These are phyloP conservation scores for Leccinum griseonigrum DNA, from an alignment of 1,284 basidiomycete species.

Conservation along the genomic window DNA sequence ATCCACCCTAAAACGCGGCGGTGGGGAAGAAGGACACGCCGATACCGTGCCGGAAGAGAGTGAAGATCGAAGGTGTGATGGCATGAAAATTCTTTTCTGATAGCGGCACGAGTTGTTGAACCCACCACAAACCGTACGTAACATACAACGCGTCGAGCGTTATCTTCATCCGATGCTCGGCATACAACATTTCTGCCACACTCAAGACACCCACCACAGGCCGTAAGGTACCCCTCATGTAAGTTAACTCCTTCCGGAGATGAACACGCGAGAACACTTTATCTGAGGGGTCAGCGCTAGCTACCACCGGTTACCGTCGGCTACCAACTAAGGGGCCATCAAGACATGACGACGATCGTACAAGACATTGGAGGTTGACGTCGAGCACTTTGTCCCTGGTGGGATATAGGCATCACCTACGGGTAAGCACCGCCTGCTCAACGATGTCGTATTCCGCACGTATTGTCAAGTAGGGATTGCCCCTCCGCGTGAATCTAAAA, in stretches of 20 bases:
- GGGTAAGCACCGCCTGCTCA: no score
- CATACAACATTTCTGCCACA: not conserved
- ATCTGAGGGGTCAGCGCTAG: no score
- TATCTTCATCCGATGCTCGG: not conserved
- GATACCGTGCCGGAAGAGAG: not conserved
- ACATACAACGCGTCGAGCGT: not conserved
- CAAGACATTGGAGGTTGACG: not conserved
- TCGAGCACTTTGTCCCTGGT: not conserved
- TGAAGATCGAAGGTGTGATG: not conserved
- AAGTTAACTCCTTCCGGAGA: not conserved
- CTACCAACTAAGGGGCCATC: not conserved
- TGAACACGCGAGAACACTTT: not conserved
- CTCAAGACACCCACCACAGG: not conserved
- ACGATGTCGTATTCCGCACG: no score
- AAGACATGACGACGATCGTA: not conserved
- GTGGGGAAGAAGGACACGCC: not conserved
- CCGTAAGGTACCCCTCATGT: not conserved
- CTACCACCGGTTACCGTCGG: no score
- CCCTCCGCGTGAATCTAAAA: no score
- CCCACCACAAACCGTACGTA: not conserved
- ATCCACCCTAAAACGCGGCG: not conserved
- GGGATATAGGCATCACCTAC: no score
- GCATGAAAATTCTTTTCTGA: not conserved
- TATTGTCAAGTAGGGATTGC: no score
- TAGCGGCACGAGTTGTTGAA: not conserved